phyloP scores from a whole-genome alignment of 345 rosid genomes.

The Rhodamnia argentea region DNA sequence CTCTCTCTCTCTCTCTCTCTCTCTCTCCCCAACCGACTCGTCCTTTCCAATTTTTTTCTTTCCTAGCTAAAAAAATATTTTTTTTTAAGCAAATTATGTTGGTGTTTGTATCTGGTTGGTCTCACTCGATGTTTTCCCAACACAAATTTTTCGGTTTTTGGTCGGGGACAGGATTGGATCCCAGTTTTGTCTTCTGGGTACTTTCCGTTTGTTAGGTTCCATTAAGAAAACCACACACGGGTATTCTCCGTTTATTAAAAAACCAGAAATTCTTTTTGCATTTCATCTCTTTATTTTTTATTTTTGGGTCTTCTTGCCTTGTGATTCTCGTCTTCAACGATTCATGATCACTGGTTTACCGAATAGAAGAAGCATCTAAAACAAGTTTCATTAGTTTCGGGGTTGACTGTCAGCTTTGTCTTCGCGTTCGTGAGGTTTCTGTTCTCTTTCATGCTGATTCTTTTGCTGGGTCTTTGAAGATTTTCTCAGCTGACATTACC shows the following conservation, averaged over 20 bases:
- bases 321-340: neutral
- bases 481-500: neutral
- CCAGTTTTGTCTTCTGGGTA: conserved; percentile 53
- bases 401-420: conserved; percentile 21
- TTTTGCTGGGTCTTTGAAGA: neutral
- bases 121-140: conserved; percentile 9
- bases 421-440: conserved; percentile 5
- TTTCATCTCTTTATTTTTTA: neutral
- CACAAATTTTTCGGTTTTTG: conserved; percentile 18
- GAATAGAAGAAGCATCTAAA: conserved; percentile 15
- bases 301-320: neutral
- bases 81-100: neutral
- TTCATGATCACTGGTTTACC: conserved; percentile 16
- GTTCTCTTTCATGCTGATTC: neutral
- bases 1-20: neutral
- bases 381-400: conserved; percentile 7
- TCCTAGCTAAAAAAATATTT: neutral
- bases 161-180: conserved; percentile 36
- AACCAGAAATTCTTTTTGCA: neutral
- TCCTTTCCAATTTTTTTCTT: neutral
- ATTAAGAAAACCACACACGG: neutral
- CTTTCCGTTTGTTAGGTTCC: conserved; percentile 7
- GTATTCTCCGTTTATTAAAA: neutral
- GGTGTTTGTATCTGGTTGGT: conserved; percentile 48
- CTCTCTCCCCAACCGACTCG: conserved; percentile 9